phyloP scores from a whole-genome alignment of 179 eudicot genomes.

The Silene noctiflora region DNA sequence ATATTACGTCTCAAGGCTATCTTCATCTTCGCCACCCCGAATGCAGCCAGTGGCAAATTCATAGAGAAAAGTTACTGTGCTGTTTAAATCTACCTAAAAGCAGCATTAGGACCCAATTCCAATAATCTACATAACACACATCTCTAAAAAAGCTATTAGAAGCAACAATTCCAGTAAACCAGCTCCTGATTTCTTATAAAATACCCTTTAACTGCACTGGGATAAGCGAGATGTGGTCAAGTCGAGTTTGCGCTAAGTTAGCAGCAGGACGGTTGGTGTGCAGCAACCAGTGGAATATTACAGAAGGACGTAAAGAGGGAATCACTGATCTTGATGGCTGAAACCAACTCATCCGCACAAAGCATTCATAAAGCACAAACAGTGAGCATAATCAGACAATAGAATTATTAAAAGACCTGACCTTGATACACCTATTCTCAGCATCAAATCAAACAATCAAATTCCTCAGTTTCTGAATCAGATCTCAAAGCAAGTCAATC shows the following conservation, averaged over 20 bases:
- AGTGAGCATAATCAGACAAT: no score
- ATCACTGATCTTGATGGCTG: no score
- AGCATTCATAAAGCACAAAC: no score
- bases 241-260: no score
- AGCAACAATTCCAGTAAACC: neutral
- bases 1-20: neutral
- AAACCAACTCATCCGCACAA: no score
- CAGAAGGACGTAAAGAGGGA: neutral
- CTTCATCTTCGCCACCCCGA: neutral
- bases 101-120: neutral
- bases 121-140: neutral
- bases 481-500: slow-evolving; percentile 2
- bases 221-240: no score
- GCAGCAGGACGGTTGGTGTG: no score
- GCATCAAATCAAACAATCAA: neutral
- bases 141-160: neutral
- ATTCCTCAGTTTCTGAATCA: slow-evolving; percentile 4
- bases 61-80: no score
- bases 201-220: neutral
- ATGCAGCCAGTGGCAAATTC: no score
- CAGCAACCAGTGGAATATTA: no score
- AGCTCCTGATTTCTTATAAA: neutral
- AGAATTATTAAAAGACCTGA: no score
- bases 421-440: neutral
- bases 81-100: no score